Base-by-base conservation (phyloP, 2,329 filamentous ascomycete species). In the Phaeoacremonium minimum region DNA sequence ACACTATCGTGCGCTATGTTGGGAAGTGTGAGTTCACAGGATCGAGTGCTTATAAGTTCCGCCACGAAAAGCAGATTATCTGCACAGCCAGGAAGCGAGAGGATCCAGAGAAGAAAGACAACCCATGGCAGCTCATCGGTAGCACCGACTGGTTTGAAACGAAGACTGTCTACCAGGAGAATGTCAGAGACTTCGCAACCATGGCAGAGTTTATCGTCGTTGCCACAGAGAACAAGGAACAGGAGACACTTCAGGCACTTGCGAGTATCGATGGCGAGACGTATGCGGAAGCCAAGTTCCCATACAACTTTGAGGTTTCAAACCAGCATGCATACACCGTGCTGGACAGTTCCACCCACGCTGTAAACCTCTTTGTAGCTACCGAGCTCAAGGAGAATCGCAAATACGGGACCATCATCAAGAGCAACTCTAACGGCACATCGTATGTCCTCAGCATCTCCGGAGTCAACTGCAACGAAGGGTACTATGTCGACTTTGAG, bases 341-440 rank as follows among this genome's bases (percentile, higher is more conserved):
- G 4, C 73, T 98, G 18, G 90, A 96, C 57, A 96, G 90, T 61
- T 93, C 88, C 2, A 95, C 89, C 1, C 91, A 97, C 59, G 86
- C 93, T 2, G 76, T 98, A 40, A 97, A 97, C 63, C 66, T 98
- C 40, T 94, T 97, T 53, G 91, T 97, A 32, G 89, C 85, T 1
- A 87, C 87, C 28, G 83, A 85, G 50, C 75, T 73, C 28, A 67
- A 68, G 4, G 57, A 69, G 34, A 83, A 79, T 14, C 77, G 75
- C 34, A 77, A 85, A 41, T 89, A 86, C 50, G 93, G 93, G 26
- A 84, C 85, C 16, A 87, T 98, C 49, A 80, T 98, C 62, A 98
- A 97, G 76, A 96, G 89, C 55, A 98, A 98, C 67, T 96, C 89
- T 51, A 97, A 98, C 55, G 93, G 93, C 36, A 98, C 93, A 1